A percentile compares a stretch with the other conserved stretches of the same genome.
Conservation (phyloP, 106 monocot species). For the Iris macrosiphon region DNA sequence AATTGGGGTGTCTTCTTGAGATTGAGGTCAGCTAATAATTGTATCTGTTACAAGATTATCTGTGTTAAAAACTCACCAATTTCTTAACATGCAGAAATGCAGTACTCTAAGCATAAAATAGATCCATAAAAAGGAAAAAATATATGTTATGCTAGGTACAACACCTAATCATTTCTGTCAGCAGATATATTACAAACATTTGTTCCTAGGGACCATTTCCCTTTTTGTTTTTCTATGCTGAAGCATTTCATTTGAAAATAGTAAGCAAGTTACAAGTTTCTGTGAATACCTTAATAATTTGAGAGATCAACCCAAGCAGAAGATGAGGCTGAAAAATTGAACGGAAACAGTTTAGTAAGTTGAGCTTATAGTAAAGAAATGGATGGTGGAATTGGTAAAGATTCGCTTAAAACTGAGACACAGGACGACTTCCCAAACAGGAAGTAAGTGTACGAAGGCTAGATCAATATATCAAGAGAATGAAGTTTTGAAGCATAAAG, state of each 20-base stretch:
- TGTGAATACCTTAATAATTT: slow-evolving; percentile 82
- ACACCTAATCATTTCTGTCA: no score
- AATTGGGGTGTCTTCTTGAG: slow-evolving; percentile 95
- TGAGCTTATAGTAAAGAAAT: no score
- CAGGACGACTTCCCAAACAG: no score
- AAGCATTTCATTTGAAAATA: neutral
- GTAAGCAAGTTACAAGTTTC: neutral
- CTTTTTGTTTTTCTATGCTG: neutral
- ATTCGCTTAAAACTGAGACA: no score
- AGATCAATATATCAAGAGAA: no score
- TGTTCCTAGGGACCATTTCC: neutral
- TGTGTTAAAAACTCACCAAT: neutral
- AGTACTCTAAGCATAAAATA: neutral
- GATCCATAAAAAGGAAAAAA: no score
- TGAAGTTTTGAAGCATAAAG: no score
- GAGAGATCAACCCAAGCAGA: slow-evolving; percentile 95
- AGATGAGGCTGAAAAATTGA: slow-evolving; percentile 95
- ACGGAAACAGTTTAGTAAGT: no score
- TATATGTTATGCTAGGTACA: no score
- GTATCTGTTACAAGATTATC: slow-evolving; percentile 49
- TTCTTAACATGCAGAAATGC: neutral
- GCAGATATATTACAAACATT: no score
- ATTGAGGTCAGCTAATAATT: slow-evolving; percentile 93
- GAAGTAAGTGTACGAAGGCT: no score
- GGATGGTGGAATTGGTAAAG: no score